Evolutionary conservation across 352 stramenopile species (phyloP).

Genomic region (Nothophytophthora sp.): DNA sequence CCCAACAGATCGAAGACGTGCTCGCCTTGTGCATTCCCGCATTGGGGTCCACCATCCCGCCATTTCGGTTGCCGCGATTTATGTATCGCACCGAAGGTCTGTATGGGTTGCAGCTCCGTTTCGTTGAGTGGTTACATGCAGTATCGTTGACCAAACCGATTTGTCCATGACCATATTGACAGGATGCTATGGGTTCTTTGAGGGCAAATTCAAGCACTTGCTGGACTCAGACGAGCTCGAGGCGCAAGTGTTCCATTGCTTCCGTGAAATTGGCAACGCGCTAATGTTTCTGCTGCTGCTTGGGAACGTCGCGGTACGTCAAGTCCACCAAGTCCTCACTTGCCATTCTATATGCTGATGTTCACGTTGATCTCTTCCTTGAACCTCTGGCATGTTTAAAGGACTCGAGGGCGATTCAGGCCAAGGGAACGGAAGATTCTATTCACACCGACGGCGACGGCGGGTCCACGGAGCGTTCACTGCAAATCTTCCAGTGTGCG

Average conservation of each 20-base stretch:
- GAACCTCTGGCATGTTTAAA: too few species aligned
- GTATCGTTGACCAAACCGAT: background rate
- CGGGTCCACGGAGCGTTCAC: background rate
- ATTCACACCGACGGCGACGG: background rate
- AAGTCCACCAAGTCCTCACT: too few species aligned
- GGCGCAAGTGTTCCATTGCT: constrained; percentile 81
- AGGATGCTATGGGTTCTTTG: constrained; percentile 81
- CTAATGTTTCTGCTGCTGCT: constrained; percentile 60
- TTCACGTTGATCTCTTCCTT: background rate
- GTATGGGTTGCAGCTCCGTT: background rate
- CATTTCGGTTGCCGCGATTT: constrained; percentile 70
- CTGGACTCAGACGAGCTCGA: constrained; percentile 81
- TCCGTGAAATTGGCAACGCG: constrained; percentile 79
- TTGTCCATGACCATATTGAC: background rate
- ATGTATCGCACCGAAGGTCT: constrained; percentile 64
- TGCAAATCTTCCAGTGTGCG: constrained; percentile 21
- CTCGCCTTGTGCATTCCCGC: constrained; percentile 73
- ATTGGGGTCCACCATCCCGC: constrained; percentile 68
- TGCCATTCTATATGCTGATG: too few species aligned
- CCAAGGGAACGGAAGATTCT: constrained; percentile 3
- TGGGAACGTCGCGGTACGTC: constrained; percentile 32
- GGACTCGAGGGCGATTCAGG: constrained; percentile 12
- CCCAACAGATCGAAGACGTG: constrained; percentile 64
- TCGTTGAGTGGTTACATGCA: background rate
- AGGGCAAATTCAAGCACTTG: constrained; percentile 80